Percentiles rank a stretch among this genome's conserved stretches.
These are phyloP conservation scores for Alternaria arbusti DNA, from an alignment of 2,329 filamentous ascomycete species.

Conservation along the genomic window DNA sequence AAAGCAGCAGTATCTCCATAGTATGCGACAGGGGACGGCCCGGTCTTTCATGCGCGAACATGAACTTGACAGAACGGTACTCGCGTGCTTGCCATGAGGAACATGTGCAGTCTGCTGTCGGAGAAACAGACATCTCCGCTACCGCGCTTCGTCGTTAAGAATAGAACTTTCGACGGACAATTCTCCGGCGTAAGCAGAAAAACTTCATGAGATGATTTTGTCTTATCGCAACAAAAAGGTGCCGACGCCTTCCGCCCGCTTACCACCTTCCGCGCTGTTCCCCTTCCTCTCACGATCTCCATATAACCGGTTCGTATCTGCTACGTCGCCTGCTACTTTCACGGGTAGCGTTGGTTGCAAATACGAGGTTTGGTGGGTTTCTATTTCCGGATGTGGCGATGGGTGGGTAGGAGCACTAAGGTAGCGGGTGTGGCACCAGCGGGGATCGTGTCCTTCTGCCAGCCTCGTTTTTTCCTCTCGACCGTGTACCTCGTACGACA, in stretches of 20 bases:
- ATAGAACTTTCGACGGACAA: not conserved
- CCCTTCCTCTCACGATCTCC: not conserved
- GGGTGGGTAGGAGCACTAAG: not conserved
- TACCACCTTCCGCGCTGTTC: not conserved
- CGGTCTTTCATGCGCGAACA: not conserved
- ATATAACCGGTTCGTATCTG: not conserved
- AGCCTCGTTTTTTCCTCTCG: not conserved
- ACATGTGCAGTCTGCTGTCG: not conserved
- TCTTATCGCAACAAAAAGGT: not conserved
- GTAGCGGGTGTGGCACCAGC: constrained; percentile 7
- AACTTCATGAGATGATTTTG: too few species aligned
- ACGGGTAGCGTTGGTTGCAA: not conserved
- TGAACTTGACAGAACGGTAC: not conserved
- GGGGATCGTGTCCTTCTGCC: constrained; percentile 1
- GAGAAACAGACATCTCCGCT: not conserved
- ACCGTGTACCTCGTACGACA: not conserved
- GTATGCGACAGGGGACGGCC: constrained; percentile 1
- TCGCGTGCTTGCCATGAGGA: not conserved
- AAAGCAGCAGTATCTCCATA: constrained; percentile 9
- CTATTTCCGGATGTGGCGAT: constrained; percentile 6
- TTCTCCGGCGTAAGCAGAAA: not conserved
- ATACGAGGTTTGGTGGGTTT: not conserved
- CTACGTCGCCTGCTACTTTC: not conserved
- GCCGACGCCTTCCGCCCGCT: not conserved
- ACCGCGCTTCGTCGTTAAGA: not conserved